Evolutionary conservation across 2,329 filamentous ascomycete genomes (phyloP), one percentile per base, ranked within the genome.

Genomic region (Talaromyces sp.): DNA sequence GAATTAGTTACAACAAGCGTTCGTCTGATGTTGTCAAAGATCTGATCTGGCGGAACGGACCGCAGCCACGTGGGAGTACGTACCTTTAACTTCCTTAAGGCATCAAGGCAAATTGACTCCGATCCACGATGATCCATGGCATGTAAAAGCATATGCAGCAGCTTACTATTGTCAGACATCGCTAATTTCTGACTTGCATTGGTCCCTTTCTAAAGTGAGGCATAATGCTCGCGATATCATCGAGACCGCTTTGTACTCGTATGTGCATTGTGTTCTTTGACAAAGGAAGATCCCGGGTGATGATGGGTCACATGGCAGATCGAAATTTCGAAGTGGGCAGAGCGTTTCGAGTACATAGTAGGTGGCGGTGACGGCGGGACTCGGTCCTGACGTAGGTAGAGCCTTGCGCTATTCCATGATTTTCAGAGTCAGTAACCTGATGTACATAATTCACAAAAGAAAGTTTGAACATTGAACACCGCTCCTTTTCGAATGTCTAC

Each of bases 251-350:
- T 34, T n/a, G 27, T 34, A 19, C 15, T 10, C n/a, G n/a, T n/a
- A n/a, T n/a, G n/a, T n/a, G n/a, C n/a, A n/a, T 34, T 31, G 6
- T 31, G 25, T 19, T 36, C 31, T 5, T 38, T 43, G 40, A 31
- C 19, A 38, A 15, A 36, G 27, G n/a, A 56, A 54, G 25, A 22
- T 25, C 5, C n/a, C 53, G 53, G 53, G n/a, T 38, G 53, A 56
- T 17, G 53, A 56, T 17, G 53, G 53, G 60, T 62, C 60, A 62
- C 60, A 62, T 62, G 60, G 60, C 47, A 54, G n/a, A 54, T 62
- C 25, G 15, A 62, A 54, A 62, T 62, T 54, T 54, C 45, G 45
- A 38, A 17, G 58, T 61, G 58, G 58, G 43, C 36, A 31, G 17
- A 31, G 58, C 40, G 58, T n/a, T 36, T 22, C 10, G 19, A 11